phyloP scores from a whole-genome alignment of 2,329 filamentous ascomycete genomes.

The Teratosphaeriaceae sp. region DNA sequence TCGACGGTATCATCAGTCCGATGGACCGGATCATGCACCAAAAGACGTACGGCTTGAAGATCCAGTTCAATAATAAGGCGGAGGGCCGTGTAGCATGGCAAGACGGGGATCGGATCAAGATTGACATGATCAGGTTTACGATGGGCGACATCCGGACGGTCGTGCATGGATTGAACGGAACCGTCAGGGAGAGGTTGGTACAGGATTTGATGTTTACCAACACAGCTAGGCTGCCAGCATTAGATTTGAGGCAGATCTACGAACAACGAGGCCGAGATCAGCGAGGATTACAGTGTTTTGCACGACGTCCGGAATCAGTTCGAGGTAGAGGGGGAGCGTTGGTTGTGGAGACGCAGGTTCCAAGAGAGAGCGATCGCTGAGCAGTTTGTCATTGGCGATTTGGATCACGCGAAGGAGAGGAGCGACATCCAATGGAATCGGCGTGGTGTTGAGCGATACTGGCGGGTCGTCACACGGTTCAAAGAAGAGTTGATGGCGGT shows the following conservation, averaged over 20 bases:
- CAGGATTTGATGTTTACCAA: background rate
- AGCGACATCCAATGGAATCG: constrained; percentile 1
- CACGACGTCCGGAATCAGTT: background rate
- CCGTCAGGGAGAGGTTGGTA: background rate
- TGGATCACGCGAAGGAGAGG: too few relatives aligned
- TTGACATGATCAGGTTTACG: background rate
- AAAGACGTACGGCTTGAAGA: constrained; percentile 1
- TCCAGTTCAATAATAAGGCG: background rate
- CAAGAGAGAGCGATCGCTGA: too few relatives aligned
- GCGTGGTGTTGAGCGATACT: constrained; percentile 12
- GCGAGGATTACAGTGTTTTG: background rate
- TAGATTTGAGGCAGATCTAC: background rate
- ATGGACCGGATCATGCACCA: background rate
- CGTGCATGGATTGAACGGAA: background rate
- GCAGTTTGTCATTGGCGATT: too few relatives aligned
- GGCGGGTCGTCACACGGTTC: constrained; percentile 9
- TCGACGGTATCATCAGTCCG: background rate
- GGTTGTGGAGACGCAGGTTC: background rate
- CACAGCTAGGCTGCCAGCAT: background rate
- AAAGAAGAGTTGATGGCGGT: constrained; percentile 18
- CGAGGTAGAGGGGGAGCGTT: background rate
- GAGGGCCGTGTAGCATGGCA: background rate
- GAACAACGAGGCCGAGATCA: background rate
- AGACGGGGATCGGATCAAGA: background rate
- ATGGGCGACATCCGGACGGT: background rate